Percentiles rank a stretch among this genome's conserved stretches.
These are phyloP conservation scores for Huntiella abstrusa DNA, from an alignment of 2,329 filamentous ascomycete species.

Conservation along the genomic window DNA sequence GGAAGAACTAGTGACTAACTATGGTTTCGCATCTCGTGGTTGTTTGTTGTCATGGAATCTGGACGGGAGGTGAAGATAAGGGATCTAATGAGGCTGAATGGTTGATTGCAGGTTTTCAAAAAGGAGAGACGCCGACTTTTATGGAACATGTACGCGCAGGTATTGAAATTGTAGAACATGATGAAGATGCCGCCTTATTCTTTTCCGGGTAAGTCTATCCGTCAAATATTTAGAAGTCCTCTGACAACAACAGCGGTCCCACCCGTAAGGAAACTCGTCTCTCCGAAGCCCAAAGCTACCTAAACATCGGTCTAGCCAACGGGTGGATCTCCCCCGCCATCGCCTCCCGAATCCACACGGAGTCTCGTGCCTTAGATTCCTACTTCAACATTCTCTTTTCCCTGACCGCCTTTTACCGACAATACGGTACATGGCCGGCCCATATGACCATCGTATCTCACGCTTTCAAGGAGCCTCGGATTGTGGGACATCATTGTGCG, in stretches of 20 bases:
- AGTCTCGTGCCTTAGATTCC: slow-evolving; percentile 62
- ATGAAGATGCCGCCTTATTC: slow-evolving; percentile 33
- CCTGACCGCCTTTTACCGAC: slow-evolving; percentile 30
- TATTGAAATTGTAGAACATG: slow-evolving; percentile 29
- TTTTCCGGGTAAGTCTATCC: slow-evolving; percentile 48
- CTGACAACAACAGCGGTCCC: slow-evolving; percentile 29
- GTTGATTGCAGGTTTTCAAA: slow-evolving; percentile 62
- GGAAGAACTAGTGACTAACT: not conserved
- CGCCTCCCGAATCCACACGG: slow-evolving; percentile 31
- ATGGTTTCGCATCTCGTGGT: slow-evolving; percentile 42
- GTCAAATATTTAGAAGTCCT: not conserved
- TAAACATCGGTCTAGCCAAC: slow-evolving; percentile 30
- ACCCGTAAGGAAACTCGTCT: slow-evolving; percentile 38
- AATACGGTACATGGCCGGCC: slow-evolving; percentile 31
- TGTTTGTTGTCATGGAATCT: slow-evolving; percentile 74
- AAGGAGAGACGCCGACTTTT: slow-evolving; percentile 61
- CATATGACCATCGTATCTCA: slow-evolving; percentile 48
- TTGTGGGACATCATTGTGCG: slow-evolving; percentile 43
- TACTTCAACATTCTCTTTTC: slow-evolving; percentile 73
- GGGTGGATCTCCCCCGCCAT: slow-evolving; percentile 19
- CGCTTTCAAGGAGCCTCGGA: slow-evolving; percentile 45
- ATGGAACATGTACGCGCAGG: slow-evolving; percentile 55
- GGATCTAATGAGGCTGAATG: slow-evolving; percentile 42
- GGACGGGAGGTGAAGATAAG: slow-evolving; percentile 35
- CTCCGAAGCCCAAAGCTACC: slow-evolving; percentile 47